Base-by-base conservation (phyloP, 1,284 basidiomycete genomes). In the Exobasidium cylindrosporum region DNA sequence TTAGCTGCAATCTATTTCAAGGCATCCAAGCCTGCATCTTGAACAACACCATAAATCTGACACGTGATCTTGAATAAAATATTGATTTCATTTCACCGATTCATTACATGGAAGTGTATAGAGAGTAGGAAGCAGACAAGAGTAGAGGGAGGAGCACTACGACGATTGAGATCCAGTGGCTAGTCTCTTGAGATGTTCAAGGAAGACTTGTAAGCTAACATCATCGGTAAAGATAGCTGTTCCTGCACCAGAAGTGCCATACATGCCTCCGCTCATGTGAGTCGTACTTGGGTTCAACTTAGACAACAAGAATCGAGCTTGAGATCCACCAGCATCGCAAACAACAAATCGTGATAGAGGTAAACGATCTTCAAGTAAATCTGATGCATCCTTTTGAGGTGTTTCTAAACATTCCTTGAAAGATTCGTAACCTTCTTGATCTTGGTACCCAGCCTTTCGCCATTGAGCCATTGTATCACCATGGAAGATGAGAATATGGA, bases 401-500 rank as follows among this genome's bases (percentile, higher is more conserved):
- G 87, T 83, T 76, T 92, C 91, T 43, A 98, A 85, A 61, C 97
- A 83, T 82, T 97, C 93, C 78, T 93, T 93, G 83, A 98, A 92
- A 83, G 97, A 97, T 81, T 97, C 96, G 73, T 98, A 97, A 35
- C 93, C 95, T 78, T 97, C 95, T 82, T 97, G 94, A 7, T 99
- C 94, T 79, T 98, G 96, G 80, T 98, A 99, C 5, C 94, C 93
- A n/a, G 92, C 92, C 82, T 98, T 97, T 61, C 95, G 87, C 96
- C 96, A 99, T 81, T 94, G 90, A 0, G 95, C 93, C 58, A 98
- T 86, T 17, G 93, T 93, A 82, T 95, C 92, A 30, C 96, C 96
- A 80, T 98, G 94, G 89, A 97, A 98, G 82, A 98, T 98, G 76
- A 98, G 89, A 72, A 98, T 97, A 81, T 99, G 96, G 91, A 99